phyloP scores from a whole-genome alignment of 140 eudicot species.

The Cichorium intybus region DNA sequence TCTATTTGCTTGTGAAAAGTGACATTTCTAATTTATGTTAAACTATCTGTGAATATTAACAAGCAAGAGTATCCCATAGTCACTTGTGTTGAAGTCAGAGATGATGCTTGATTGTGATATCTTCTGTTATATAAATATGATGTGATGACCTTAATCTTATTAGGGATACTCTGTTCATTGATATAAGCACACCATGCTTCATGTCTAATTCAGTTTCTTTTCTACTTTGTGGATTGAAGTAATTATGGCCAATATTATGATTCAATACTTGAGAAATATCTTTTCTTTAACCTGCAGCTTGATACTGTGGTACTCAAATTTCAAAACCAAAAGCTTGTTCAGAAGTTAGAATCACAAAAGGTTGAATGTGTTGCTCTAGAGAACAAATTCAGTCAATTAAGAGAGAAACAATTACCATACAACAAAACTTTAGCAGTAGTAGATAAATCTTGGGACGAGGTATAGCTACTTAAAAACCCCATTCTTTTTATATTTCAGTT shows the following conservation, averaged over 20 bases:
- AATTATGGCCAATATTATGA: neutral
- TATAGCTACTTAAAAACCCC: slow-evolving; percentile 14
- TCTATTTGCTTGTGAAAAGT: slow-evolving; percentile 4
- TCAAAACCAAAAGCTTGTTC: slow-evolving; percentile 85
- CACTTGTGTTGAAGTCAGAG: neutral
- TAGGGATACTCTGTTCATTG: slow-evolving; percentile 4
- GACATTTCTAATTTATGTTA: neutral
- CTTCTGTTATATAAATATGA: slow-evolving; percentile 1
- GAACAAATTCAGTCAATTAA: slow-evolving; percentile 48
- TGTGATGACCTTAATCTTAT: neutral
- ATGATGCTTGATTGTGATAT: slow-evolving; percentile 10
- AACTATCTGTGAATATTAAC: neutral
- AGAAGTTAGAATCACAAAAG: slow-evolving; percentile 86
- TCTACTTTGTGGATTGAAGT: slow-evolving; percentile 1
- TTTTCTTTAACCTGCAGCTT: slow-evolving; percentile 49
- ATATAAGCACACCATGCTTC: neutral
- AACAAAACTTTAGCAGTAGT: slow-evolving; percentile 49
- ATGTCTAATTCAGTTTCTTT: neutral
- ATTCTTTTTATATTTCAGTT: neutral
- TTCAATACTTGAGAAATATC: slow-evolving; percentile 2
- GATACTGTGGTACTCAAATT: slow-evolving; percentile 84
- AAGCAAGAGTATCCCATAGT: neutral
- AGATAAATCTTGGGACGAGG: slow-evolving; percentile 77
- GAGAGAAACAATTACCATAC: slow-evolving; percentile 65
- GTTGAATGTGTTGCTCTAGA: slow-evolving; percentile 61